Conservation (phyloP, 2,329 filamentous ascomycete genomes). For the Aspergillus sp. region DNA sequence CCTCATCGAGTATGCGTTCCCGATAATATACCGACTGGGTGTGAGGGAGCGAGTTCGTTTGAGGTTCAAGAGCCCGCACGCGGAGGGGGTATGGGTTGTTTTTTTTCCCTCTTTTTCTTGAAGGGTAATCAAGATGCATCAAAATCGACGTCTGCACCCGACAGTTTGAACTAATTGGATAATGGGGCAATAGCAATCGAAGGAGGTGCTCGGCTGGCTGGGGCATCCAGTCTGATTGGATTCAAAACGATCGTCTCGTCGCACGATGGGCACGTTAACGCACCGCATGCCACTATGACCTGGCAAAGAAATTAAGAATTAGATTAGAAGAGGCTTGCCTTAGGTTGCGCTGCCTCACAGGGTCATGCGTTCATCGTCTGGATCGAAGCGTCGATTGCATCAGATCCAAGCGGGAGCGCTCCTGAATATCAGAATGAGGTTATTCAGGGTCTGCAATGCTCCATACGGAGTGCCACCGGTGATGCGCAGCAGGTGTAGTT, state of each 20-base stretch:
- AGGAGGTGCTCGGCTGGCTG: not conserved
- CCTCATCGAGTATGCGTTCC: not conserved
- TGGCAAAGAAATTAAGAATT: not conserved
- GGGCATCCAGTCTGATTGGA: slow-evolving; percentile 1
- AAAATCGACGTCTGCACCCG: not conserved
- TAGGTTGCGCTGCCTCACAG: not conserved
- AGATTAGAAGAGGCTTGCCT: not conserved
- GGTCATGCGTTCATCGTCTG: slow-evolving; percentile 3
- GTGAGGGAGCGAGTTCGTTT: not conserved
- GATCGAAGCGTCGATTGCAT: slow-evolving; percentile 3
- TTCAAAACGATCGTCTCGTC: slow-evolving; percentile 4
- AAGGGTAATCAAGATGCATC: not conserved
- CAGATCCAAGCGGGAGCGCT: not conserved
- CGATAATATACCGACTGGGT: too few relatives aligned
- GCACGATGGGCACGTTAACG: slow-evolving; percentile 1
- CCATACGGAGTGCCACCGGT: not conserved
- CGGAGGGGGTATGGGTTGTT: not conserved
- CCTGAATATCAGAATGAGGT: slow-evolving; percentile 4
- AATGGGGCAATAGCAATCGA: not conserved
- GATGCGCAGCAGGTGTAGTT: not conserved
- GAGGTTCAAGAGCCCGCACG: not conserved
- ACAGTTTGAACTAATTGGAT: not conserved
- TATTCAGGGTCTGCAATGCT: slow-evolving; percentile 5
- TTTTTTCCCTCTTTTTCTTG: not conserved
- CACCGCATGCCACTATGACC: not conserved